Evolutionary conservation across 1,284 basidiomycete genomes (phyloP), one percentile per base, ranked within the genome.

Genomic region (Ustilago nuda): DNA sequence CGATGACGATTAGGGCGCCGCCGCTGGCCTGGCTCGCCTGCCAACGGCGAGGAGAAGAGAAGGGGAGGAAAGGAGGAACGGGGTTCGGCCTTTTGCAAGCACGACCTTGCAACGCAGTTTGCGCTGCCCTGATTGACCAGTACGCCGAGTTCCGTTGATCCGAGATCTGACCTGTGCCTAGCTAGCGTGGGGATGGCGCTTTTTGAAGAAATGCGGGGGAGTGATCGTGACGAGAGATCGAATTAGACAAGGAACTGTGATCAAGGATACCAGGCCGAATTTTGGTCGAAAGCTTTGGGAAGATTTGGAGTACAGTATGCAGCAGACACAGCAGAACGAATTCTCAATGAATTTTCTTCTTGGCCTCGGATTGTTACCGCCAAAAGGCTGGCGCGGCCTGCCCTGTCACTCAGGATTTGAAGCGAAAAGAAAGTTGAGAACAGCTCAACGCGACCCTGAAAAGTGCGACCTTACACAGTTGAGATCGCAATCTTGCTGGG

Each of bases 201-300:
- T 12, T 35, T 43, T 56, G n/a, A 30, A 17, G 48, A 50, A 62
- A 63, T 66, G 66, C 59, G 64, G 63, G 66, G 63, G 60, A 70
- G 66, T 70, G 72, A 74, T 74, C 72, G 72, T 68, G 72, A 74
- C 66, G 66, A 74, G 66, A 69, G 72, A 74, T 70, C 63, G 72
- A 65, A 54, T 66, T 55, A 69, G 63, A 63, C 59, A 56, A 59
- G 61, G 23, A 54, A 27, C 27, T 41, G 60, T 72, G 68, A 71
- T 65, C 68, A 71, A 36, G 62, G 54, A 62, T 53, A 48, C 45
- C 46, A 17, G 23, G 17, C 32, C 52, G 8, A 56, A 45, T 39
- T 55, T 9, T 33, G 32, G 32, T 19, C 23, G 19, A 33, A 33
- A 19, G 23, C 35, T 36, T n/a, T 36, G 51, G 43, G 46, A 59